Base-by-base conservation (phyloP, 2,329 filamentous ascomycete species). In the Aspergillus amoenus region DNA sequence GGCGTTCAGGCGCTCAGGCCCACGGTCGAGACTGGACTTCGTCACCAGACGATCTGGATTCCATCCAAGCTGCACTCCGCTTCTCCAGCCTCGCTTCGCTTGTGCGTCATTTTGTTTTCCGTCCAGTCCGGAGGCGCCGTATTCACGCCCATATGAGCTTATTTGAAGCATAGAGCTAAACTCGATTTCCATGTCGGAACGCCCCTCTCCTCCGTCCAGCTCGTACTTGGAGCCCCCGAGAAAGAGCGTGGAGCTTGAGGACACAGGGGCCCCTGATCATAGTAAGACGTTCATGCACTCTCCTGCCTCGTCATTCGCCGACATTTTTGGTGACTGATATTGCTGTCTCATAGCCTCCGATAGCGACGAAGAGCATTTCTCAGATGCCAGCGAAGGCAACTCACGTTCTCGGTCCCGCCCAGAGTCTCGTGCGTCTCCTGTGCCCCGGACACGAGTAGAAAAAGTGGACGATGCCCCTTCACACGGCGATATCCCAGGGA, bases 401-500 rank as follows among this genome's bases (percentile, higher is more conserved):
- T 60, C 64, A 32, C 66, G 62, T 67, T 66, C 70, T 56, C 62
- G 64, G 60, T 73, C 70, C 61, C 70, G 66, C 61, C 65, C 67
- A 67, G 67, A 68, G 49, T 77, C 78, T 52, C 70, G 74, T 62
- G 73, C 73, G 46, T 84, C 83, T 9, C 81, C 83, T 52, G 80
- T 86, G 55, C 85, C 85, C 24, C 78, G 80, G 51, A 87, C 84
- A n/a, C 78, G 84, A 61, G 83, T 87, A 24, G 85, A 88, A 72
- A 81, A 82, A 65, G 82, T 87, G 42, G 85, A 88, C 68, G 79
- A 84, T 64, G 70, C 74, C 58, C 81, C 83, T 13, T 78, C 79
- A 60, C 78, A 87, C 65, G 85, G 85, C 66, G 84, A 87, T 68
- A 78, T 86, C 4, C 85, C 85, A 3, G 84, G 84, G 9, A 87